Evolutionary conservation across 441 rosid species (phyloP).

Genomic region (Euphorbia schlechtendalii): DNA sequence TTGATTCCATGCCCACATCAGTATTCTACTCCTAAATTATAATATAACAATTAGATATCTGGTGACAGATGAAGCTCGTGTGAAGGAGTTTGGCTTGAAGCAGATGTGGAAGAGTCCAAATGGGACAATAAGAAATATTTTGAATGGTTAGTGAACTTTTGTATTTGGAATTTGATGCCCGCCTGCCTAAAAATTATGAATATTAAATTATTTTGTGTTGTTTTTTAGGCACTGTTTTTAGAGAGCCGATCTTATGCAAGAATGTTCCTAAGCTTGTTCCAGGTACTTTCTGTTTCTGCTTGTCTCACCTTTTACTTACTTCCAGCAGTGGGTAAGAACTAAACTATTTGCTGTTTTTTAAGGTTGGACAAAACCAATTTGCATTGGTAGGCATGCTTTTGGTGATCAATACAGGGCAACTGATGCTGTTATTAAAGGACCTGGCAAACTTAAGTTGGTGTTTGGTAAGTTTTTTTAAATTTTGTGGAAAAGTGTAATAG

Average conservation of each 20-base stretch:
- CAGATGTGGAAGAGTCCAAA: constrained; percentile 96
- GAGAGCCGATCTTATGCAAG: constrained; percentile 85
- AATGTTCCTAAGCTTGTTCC: constrained; percentile 76
- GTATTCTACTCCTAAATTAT: constrained; percentile 2
- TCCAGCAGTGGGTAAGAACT: neutral
- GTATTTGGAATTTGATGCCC: neutral
- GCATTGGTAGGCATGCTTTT: constrained; percentile 96
- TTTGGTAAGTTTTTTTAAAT: constrained; percentile 50
- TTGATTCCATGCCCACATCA: no score
- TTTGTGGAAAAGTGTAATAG: no score
- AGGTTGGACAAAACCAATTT: constrained; percentile 95
- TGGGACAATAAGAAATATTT: constrained; percentile 82
- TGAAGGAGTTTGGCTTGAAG: constrained; percentile 68
- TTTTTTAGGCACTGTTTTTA: constrained; percentile 68
- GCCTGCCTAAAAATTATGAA: neutral
- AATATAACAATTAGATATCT: constrained; percentile 3
- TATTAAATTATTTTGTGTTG: neutral
- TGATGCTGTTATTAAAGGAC: constrained; percentile 52
- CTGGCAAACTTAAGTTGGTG: constrained; percentile 71
- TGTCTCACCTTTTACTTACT: neutral
- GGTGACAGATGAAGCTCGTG: constrained; percentile 69
- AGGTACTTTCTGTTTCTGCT: constrained; percentile 37
- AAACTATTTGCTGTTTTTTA: constrained; percentile 14
- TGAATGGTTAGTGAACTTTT: constrained; percentile 45
- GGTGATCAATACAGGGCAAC: constrained; percentile 94